phyloP scores from a whole-genome alignment of 805 yeast species.

The Cyberlindnera misumaiensis region DNA sequence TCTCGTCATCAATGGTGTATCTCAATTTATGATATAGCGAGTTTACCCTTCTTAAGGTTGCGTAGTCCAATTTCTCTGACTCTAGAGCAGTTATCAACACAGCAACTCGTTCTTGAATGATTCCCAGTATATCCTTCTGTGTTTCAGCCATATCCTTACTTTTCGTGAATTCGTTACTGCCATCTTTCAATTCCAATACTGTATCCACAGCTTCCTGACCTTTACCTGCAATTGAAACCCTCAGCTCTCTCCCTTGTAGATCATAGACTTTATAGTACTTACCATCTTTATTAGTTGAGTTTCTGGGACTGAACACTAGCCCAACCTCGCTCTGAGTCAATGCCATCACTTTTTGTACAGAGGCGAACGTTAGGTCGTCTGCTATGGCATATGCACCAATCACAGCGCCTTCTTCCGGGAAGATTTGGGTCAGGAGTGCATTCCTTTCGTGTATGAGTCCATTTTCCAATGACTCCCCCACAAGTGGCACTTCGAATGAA shows the following conservation, averaged over 20 bases:
- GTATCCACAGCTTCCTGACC: constrained; percentile 13
- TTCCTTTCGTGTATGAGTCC: constrained; percentile 4
- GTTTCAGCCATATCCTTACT: constrained; percentile 7
- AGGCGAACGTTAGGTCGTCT: constrained; percentile 1
- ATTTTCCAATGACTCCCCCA: constrained; percentile 2
- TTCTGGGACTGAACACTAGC: constrained; percentile 7
- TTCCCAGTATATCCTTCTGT: constrained; percentile 6
- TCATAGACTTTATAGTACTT: constrained; percentile 7
- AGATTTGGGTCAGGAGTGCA: constrained; percentile 10
- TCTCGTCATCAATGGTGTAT: constrained; percentile 14
- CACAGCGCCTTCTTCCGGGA: constrained; percentile 10
- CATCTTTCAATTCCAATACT: constrained; percentile 6
- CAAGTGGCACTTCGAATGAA: constrained; percentile 9
- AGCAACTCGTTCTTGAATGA: constrained; percentile 3
- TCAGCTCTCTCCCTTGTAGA: constrained; percentile 2
- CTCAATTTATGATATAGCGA: constrained; percentile 17
- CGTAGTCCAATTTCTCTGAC: constrained; percentile 1
- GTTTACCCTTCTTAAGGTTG: constrained; percentile 12
- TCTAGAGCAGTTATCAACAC: constrained; percentile 2
- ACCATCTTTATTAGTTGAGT: constrained; percentile 7
- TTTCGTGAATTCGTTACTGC: constrained; percentile 3
- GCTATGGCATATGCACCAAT: constrained; percentile 9
- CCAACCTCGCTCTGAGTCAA: background rate
- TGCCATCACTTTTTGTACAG: background rate
- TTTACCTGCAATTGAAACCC: background rate